Evolutionary conservation across 176 grass and related monocot genomes (phyloP).

Genomic region (Eragrostis curvula): DNA sequence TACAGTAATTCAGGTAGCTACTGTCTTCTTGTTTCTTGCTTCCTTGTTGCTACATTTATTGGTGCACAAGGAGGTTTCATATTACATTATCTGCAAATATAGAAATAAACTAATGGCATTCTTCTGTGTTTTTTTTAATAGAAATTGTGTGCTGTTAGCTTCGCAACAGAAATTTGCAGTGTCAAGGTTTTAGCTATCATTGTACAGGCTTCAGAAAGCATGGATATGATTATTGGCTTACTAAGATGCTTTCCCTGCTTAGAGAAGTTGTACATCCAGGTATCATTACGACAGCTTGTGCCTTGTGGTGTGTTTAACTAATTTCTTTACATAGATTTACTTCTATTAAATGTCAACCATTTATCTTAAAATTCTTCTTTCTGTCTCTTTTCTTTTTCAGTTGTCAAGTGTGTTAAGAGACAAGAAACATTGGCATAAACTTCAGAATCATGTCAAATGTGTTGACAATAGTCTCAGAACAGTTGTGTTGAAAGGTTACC

Average conservation of each 20-base stretch:
- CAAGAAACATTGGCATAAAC: neutral
- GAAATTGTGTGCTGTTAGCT: neutral
- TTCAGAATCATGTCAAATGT: neutral
- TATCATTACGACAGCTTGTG: neutral
- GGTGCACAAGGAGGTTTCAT: no score
- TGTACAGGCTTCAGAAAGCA: no score
- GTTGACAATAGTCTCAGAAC: neutral
- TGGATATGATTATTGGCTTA: neutral
- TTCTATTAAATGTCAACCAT: no score
- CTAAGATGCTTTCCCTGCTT: constrained; percentile 1
- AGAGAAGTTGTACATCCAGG: neutral
- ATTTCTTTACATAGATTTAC: no score
- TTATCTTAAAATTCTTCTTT: neutral
- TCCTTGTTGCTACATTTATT: no score
- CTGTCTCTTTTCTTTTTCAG: neutral
- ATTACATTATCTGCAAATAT: no score
- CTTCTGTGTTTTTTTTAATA: neutral
- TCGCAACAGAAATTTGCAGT: neutral
- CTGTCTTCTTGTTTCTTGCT: no score
- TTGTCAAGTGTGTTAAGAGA: no score
- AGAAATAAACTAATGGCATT: neutral
- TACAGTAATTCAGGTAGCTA: neutral
- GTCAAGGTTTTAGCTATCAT: neutral
- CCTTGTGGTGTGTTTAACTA: neutral
- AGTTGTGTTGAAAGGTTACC: neutral